Base-by-base conservation (phyloP, 306 rosid genomes). In the Leucaena leucocephala region DNA sequence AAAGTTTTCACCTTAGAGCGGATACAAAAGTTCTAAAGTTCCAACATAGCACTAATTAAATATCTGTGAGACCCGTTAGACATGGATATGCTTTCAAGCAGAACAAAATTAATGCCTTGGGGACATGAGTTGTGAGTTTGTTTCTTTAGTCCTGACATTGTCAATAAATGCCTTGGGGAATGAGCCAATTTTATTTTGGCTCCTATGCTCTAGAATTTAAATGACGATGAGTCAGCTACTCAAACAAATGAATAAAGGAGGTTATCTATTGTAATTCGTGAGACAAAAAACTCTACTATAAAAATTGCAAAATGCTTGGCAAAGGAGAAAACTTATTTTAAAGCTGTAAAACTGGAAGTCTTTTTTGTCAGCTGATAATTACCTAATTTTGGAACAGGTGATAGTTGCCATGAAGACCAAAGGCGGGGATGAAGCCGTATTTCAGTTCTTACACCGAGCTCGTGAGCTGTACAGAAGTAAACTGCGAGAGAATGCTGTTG, bases 401-500 rank as follows among this genome's bases (percentile, higher is more conserved):
- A 88, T 93, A 1, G 78, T 43, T 81, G 98, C 96, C 72, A 76
- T 89, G 92, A 93, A 91, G 85, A 75, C 77, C 42, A 84, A 82
- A 82, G 99, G 99, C 43, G 99, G 99, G 74, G 96, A 96, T 36
- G 91, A 90, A 78, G 97, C 96, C 45, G 98, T 96, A 40, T 84
- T 90, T 78, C 89, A 80, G 87, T 90, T 92, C 54, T 75, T 96
- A 77, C 78, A 90, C 50, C 97, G 98, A 22, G 99, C 99, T 58
- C 92, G 97, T 2, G 96, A 93, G 82, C 74, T 83, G 38, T 93
- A 96, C 77, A 84, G 84, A 88, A 87, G 80, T 75, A 86, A 88
- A 84, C 76, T 96, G 82, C 97, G 82, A 72, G 97, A 85, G 80
- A 91, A 81, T 69, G 80, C 90, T 39, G 94, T 87, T 11, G 92